Base-by-base conservation (phyloP, 768 basidiomycete genomes). In the Cyclocybe cylindracea region DNA sequence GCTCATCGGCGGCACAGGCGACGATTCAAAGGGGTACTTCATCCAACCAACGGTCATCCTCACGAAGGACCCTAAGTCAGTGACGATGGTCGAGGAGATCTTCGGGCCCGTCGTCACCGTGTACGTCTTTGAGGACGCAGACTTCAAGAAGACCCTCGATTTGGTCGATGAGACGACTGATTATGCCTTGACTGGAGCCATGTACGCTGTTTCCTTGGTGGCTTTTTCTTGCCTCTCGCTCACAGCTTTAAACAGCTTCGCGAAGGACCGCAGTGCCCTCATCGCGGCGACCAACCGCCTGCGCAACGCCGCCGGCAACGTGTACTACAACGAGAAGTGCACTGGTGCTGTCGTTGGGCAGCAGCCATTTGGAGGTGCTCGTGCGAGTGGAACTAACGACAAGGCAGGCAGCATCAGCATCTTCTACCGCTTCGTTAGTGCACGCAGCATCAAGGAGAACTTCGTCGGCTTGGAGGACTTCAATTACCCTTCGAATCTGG, bases 261-360 rank as follows among this genome's bases (percentile, higher is more conserved):
- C 24, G 5, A 24, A 5, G 5, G 90, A 94, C 59, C 89, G 97
- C 59, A 77, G 82, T 24, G 93, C 87, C 5, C 82, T 98, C 50
- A 71, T 94, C 57, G 73, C 75, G 33, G 91, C 94, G 2, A 86
- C 92, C 39, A 88, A 89, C 72, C 80, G 79, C 48, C 80, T 99
- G 39, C 87, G 94, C 50, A 89, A 96, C 72, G 79, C 94, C 1
- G 92, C 97, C 3, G 97, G 97, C 2, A 99, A 98, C 69, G 85
- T 96, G 50, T 99, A 99, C 76, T 93, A 94, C 74, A 98, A 98
- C 70, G 95, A 98, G 61, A 95, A 96, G 70, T 98, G 94, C 71
- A 99, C 96, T 1, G 94, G 94, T 32, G 94, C 94, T n/a, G 91
- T 92, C 44, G 94, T 98, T 34, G 96, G 94, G 7, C 95, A 98